phyloP scores from a whole-genome alignment of 169 alveolate genomes.

The Cyclospora cayetanensis region DNA sequence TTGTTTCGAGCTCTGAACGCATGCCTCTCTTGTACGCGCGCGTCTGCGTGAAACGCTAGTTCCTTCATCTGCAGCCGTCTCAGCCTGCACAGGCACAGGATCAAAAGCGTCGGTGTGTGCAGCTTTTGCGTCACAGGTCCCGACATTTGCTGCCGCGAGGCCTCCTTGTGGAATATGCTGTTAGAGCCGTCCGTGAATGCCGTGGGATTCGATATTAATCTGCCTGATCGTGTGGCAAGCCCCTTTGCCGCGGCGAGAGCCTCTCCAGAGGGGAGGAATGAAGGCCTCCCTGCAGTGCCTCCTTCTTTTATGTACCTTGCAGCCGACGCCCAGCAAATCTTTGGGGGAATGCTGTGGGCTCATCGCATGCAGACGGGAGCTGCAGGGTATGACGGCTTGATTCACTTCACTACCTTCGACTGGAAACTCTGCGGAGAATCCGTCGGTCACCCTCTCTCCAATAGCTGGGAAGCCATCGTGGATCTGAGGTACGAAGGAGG shows the following conservation, averaged over 20 bases:
- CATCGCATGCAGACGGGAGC: constrained; percentile 66
- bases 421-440: constrained; percentile 57
- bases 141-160: constrained; percentile 66
- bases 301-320: not conserved
- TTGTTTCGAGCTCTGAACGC: no score
- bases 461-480: constrained; percentile 25
- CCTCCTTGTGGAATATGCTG: constrained; percentile 53
- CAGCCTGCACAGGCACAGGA: no score
- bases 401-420: constrained; percentile 56
- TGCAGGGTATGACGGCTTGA: constrained; percentile 46
- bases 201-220: constrained; percentile 27
- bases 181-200: constrained; percentile 28
- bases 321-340: not conserved
- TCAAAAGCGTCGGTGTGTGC: no score
- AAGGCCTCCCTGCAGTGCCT: constrained; percentile 9
- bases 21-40: no score
- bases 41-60: no score
- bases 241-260: not conserved
- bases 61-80: no score
- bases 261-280: not conserved
- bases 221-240: not conserved
- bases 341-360: constrained; percentile 38
- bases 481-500: constrained; percentile 51
- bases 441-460: not conserved
- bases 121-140: constrained; percentile 29